Conservation (phyloP, 2,329 filamentous ascomycete genomes). For the Metarhizium album region DNA sequence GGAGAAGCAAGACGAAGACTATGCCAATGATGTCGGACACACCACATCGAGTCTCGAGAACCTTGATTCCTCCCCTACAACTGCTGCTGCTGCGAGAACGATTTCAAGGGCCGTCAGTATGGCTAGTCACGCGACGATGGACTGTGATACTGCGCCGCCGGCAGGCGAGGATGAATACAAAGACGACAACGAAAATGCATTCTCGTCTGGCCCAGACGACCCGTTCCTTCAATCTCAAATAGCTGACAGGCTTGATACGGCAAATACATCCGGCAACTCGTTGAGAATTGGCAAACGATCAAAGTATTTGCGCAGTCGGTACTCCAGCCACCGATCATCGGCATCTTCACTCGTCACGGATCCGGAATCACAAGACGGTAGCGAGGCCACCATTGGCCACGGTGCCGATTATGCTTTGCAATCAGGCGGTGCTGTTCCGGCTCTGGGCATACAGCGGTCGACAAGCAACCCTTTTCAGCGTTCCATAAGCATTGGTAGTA, state of each 20-base stretch:
- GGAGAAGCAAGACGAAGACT: constrained; percentile 8
- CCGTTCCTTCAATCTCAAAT: constrained; percentile 21
- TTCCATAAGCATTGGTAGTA: constrained; percentile 79
- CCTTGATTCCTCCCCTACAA: constrained; percentile 46
- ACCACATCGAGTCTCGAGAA: constrained; percentile 41
- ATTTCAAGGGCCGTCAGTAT: constrained; percentile 41
- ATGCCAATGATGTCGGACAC: constrained; percentile 22
- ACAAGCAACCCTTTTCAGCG: constrained; percentile 53
- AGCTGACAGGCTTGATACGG: constrained; percentile 29
- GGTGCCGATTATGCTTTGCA: constrained; percentile 73
- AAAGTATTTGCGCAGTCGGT: constrained; percentile 47
- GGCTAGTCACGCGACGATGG: constrained; percentile 20
- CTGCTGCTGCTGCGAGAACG: constrained; percentile 41
- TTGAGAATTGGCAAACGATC: constrained; percentile 36
- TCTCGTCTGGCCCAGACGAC: constrained; percentile 18
- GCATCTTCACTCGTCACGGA: constrained; percentile 48
- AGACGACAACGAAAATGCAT: constrained; percentile 18
- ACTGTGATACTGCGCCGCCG: neutral
- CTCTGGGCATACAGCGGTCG: constrained; percentile 36
- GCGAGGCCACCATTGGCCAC: constrained; percentile 57
- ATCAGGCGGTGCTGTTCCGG: constrained; percentile 63
- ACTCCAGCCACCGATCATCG: constrained; percentile 48
- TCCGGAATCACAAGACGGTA: constrained; percentile 47
- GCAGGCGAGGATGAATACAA: constrained; percentile 12
- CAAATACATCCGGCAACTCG: constrained; percentile 34